Percentiles rank a stretch among this genome's conserved stretches.
Conservation (phyloP, 163 green algal genomes). For the Trebouxia gelatinosa region DNA sequence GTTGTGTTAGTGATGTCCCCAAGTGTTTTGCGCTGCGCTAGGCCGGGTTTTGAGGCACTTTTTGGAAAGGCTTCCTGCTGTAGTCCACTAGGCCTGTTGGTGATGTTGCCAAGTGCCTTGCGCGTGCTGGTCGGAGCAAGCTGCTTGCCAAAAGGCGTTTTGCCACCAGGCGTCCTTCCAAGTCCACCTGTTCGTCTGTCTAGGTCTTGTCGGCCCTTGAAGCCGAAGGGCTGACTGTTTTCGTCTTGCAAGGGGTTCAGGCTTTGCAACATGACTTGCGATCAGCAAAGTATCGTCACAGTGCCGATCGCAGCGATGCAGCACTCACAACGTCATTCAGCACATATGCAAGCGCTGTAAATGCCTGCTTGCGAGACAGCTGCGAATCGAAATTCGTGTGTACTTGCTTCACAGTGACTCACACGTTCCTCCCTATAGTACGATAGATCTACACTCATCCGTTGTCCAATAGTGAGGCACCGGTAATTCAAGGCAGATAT, state of each 20-base stretch:
- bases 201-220: no score
- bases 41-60: not conserved
- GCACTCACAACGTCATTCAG: no score
- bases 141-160: not conserved
- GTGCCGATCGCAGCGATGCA: not conserved
- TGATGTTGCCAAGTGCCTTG: constrained; percentile 26
- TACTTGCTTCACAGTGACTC: no score
- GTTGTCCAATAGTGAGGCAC: no score
- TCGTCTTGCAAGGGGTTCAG: constrained; percentile 18
- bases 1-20: constrained; percentile 11
- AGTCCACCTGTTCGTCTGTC: no score
- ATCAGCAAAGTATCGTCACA: not conserved
- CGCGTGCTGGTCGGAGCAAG: not conserved
- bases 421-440: no score
- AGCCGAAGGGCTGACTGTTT: constrained; percentile 10
- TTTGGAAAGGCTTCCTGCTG: not conserved
- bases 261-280: not conserved
- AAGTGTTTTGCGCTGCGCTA: constrained; percentile 1
- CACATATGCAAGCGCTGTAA: no score
- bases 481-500: no score
- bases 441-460: no score
- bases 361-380: no score
- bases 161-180: no score
- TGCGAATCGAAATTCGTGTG: no score
- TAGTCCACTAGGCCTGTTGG: not conserved